Base-by-base conservation (phyloP, 164 flowering plant species). In the Pachysandra terminalis region DNA sequence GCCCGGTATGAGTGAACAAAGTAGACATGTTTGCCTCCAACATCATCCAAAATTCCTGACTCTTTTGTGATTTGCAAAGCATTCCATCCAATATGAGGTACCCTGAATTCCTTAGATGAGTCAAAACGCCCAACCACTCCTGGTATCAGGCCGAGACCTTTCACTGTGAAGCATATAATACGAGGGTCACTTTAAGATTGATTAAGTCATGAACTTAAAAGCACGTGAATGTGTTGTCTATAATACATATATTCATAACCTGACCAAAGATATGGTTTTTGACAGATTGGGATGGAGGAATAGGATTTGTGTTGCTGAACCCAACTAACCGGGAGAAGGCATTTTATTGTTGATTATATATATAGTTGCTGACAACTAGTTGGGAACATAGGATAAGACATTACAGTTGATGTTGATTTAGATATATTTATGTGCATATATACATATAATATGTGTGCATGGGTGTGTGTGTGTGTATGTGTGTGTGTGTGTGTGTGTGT, bases 51-150 rank as follows among this genome's bases (percentile, higher is more conserved):
- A 77, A 92, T 88, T 56, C 73, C 88, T n/a, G 93, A 78, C 61
- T 82, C 87, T 70, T 87, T 76, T 48, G 35, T 56, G n/a, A 83
- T 69, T 77, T 90, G 80, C 83, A 95, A 68, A 65, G 97, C 86
- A 82, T 95, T 86, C 99, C 99, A 95, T 37, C 99, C 99, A 80
- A 95, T 92, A 70, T 95, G 99, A 23, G 99, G 99, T 73, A 95
- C 99, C 80, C 87, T 81, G 49, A 77, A 73, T 68, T 90, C 96
- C 77, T 66, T 82, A 53, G 91, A 85, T 40, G 98, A 84, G 79
- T 90, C 96, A 80, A 95, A 95, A 61, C 98, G 96, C 54, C 92
- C 93, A 82, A 95, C 95, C 68, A 83, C 86, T 54, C 99, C 99
- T 69, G 98, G 98, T 74, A 95, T 89, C 80, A 95, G 65, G 72